A percentile compares a stretch with the other conserved stretches of the same genome.
These are phyloP conservation scores for Plasmodium inui DNA, from an alignment of 169 alveolate species.

Conservation along the genomic window DNA sequence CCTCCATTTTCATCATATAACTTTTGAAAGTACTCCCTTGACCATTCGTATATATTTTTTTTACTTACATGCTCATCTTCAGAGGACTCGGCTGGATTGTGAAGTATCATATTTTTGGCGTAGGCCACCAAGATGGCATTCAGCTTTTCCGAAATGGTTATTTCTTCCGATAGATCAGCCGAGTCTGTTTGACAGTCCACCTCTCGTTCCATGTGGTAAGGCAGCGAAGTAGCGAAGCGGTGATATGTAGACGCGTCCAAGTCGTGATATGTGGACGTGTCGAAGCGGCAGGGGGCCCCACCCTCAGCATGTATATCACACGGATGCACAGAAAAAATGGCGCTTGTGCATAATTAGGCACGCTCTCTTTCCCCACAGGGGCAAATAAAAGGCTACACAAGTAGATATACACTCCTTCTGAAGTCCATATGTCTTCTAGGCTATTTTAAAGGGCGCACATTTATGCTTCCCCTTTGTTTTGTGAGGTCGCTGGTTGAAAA, in stretches of 20 bases:
- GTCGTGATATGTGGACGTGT: not conserved
- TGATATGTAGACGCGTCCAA: not conserved
- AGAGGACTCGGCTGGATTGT: slow-evolving; percentile 18
- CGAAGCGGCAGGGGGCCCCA: not conserved
- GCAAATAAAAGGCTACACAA: not conserved
- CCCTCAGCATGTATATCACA: not conserved
- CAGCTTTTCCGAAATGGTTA: slow-evolving; percentile 46
- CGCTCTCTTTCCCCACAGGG: not conserved
- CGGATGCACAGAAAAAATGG: not conserved
- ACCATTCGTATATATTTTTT: slow-evolving; percentile 51
- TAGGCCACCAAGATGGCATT: slow-evolving; percentile 35
- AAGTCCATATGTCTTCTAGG: not conserved
- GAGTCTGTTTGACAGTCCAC: slow-evolving; percentile 61
- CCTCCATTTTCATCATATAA: slow-evolving; percentile 32
- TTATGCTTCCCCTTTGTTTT: not conserved
- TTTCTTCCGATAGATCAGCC: slow-evolving; percentile 28
- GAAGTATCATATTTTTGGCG: slow-evolving; percentile 45
- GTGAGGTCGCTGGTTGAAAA: not conserved
- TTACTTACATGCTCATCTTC: slow-evolving; percentile 23
- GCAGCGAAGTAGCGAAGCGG: not conserved
- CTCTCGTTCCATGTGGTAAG: slow-evolving; percentile 44
- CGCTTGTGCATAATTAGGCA: not conserved
- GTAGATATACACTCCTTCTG: not conserved
- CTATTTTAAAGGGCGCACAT: not conserved
- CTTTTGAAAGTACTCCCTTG: slow-evolving; percentile 63